Evolutionary conservation across 2,329 filamentous ascomycete genomes (phyloP).

Genomic region (Calonectria henricotiae): DNA sequence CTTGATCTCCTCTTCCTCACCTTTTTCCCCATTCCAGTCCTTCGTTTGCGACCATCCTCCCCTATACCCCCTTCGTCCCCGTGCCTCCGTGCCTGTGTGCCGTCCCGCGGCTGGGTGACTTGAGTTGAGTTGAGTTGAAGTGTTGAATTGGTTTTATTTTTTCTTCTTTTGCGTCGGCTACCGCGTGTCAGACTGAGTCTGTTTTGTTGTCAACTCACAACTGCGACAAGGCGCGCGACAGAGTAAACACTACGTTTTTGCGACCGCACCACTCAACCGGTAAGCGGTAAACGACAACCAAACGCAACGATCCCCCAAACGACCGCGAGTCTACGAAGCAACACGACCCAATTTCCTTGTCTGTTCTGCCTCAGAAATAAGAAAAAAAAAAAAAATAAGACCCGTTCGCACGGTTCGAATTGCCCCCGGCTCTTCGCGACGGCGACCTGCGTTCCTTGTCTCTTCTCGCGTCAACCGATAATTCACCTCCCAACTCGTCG

Average conservation of each 20-base stretch:
- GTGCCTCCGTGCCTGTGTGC: conserved; percentile 45
- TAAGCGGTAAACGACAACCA: conserved; percentile 7
- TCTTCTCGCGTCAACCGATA: conserved; percentile 23
- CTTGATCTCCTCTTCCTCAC: conserved; percentile 46
- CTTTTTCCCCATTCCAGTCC: conserved; percentile 55
- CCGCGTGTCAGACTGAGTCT: conserved; percentile 35
- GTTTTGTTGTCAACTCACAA: conserved; percentile 28
- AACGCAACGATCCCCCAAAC: conserved; percentile 10
- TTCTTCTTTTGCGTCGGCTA: conserved; percentile 25
- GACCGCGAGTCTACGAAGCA: conserved; percentile 25
- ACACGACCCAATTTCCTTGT: conserved; percentile 35
- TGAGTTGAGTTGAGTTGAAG: conserved; percentile 43
- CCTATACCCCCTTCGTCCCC: conserved; percentile 41
- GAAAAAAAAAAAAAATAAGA: conserved; percentile 28
- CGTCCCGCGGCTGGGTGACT: conserved; percentile 44
- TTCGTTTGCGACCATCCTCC: conserved; percentile 54
- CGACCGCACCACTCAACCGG: conserved; percentile 35
- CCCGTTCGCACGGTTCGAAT: conserved; percentile 29
- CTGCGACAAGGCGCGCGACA: conserved; percentile 44
- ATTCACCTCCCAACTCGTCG: conserved; percentile 17
- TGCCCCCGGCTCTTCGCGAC: conserved; percentile 29
- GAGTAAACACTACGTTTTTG: conserved; percentile 40
- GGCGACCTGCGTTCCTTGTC: conserved; percentile 37
- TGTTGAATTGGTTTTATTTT: conserved; percentile 29
- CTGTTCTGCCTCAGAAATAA: conserved; percentile 24